A percentile compares a stretch with the other conserved stretches of the same genome.
Evolutionary conservation across 2,329 filamentous ascomycete genomes (phyloP).

Genomic region (Scytalidium lignicola): DNA sequence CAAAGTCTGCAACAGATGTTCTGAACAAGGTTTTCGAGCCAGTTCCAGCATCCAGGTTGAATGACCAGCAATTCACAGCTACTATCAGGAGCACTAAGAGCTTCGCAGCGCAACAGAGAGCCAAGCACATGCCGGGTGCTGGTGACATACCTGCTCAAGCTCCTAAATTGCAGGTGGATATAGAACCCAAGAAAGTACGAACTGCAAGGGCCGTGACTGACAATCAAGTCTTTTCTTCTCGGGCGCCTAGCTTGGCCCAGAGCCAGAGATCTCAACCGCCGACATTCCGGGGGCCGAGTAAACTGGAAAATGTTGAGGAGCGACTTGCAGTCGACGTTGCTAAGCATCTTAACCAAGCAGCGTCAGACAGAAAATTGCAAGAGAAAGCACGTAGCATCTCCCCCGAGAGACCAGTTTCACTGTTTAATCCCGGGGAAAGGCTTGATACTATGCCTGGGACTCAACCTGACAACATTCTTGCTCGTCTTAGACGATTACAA

Average conservation of each 20-base stretch:
- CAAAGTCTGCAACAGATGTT: constrained; percentile 9
- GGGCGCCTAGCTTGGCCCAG: background rate
- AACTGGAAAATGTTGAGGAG: constrained; percentile 16
- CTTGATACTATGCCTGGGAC: constrained; percentile 46
- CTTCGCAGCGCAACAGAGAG: constrained; percentile 61
- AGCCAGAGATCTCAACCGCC: background rate
- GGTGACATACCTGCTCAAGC: background rate
- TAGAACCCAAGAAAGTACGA: background rate
- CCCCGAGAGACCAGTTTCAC: constrained; percentile 19
- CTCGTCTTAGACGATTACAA: constrained; percentile 51
- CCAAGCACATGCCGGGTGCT: constrained; percentile 42
- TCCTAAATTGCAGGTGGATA: background rate
- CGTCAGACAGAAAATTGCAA: constrained; percentile 13
- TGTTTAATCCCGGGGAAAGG: constrained; percentile 53
- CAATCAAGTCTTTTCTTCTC: background rate
- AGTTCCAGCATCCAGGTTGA: constrained; percentile 5
- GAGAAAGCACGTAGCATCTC: constrained; percentile 35
- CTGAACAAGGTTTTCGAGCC: constrained; percentile 11
- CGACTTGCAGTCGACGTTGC: constrained; percentile 25
- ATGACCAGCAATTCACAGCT: constrained; percentile 16
- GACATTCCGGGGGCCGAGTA: background rate
- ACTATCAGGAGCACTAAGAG: constrained; percentile 53
- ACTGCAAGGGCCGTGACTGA: background rate
- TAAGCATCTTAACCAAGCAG: constrained; percentile 18
- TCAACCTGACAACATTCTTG: constrained; percentile 52